Base-by-base conservation (phyloP, 768 basidiomycete species). In the Boletellus sp. region DNA sequence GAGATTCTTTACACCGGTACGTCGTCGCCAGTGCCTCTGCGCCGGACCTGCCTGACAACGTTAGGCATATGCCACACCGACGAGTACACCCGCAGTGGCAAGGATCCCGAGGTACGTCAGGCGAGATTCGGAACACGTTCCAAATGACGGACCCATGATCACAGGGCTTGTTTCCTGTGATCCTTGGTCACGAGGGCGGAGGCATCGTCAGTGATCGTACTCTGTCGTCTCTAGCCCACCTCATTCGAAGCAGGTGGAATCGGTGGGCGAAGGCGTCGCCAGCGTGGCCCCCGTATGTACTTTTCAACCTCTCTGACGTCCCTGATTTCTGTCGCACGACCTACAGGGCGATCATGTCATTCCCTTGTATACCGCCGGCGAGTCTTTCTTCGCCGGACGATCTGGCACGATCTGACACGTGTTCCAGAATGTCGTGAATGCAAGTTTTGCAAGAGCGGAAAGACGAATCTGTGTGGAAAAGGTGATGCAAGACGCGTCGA, bases 391-490 rank as follows among this genome's bases (percentile, higher is more conserved):
- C 22, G 3, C 13, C 16, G 12, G 11, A 32, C 4, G 11, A 36
- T 33, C 31, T 8, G 13, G 19, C 19, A 51, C 41, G 10, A 42
- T 17, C 39, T 50, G 38, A 51, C 46, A 20, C 23, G 22, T 33
- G 12, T 47, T 65, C 11, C 55, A 87, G 94, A 96, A 70, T 96
- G 93, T 65, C 81, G 81, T 33, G 87, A 99, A 72, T 99, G 96
- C 76, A 98, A 97, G 70, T 98, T 98, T 76, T 99, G 96, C 79
- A 95, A 87, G 71, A 91, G 89, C 53, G 91, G 90, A 47, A 98
- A 98, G 78, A 99, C 96, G 50, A 99, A 99, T 70, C 82, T 99
- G n/a, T 99, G 95, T 65, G 87, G 94, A 54, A 84, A 84, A 79
- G 91, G 91, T 91, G 48, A 42, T 36, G 9, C 24, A 4, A 20